Conservation (phyloP, 106 monocot species). For the Dioscorea alata region DNA sequence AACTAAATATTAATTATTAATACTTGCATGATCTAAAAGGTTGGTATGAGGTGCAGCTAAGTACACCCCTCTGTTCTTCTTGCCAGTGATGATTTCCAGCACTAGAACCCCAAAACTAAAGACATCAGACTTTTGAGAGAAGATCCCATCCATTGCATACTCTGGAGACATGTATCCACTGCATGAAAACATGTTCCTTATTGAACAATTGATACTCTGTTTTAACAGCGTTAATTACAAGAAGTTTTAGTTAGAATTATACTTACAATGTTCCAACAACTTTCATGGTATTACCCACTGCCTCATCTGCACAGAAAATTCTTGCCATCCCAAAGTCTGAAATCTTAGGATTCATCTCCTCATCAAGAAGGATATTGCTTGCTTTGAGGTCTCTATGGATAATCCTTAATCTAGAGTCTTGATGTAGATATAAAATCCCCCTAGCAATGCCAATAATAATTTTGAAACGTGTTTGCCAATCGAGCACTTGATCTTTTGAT, state of each 20-base stretch:
- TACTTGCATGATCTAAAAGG: constrained; percentile 16
- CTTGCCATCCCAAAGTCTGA: constrained; percentile 18
- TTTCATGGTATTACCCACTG: neutral
- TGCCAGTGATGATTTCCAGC: constrained; percentile 16
- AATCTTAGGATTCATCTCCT: constrained; percentile 15
- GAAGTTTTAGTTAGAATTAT: neutral
- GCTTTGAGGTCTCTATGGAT: constrained; percentile 22
- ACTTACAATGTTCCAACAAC: constrained; percentile 25
- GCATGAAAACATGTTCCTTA: neutral
- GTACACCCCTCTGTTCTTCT: constrained; percentile 6
- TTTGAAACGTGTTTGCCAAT: constrained; percentile 2
- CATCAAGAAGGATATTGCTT: constrained; percentile 16
- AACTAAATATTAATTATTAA: neutral
- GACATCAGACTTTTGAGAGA: constrained; percentile 23
- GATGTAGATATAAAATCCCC: constrained; percentile 18
- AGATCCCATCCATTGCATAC: constrained; percentile 18
- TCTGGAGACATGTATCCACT: constrained; percentile 29
- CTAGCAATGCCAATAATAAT: constrained; percentile 14
- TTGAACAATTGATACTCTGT: neutral
- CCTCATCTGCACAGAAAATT: constrained; percentile 15
- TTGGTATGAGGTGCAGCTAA: neutral
- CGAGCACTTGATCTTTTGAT: neutral
- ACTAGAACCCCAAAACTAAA: constrained; percentile 20
- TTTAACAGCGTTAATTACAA: neutral
- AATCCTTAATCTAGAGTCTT: constrained; percentile 11